These are phyloP conservation scores for bread wheat (Triticum aestivum) DNA, from an alignment of 176 grass and related monocot species.

Conservation along the genomic window DNA sequence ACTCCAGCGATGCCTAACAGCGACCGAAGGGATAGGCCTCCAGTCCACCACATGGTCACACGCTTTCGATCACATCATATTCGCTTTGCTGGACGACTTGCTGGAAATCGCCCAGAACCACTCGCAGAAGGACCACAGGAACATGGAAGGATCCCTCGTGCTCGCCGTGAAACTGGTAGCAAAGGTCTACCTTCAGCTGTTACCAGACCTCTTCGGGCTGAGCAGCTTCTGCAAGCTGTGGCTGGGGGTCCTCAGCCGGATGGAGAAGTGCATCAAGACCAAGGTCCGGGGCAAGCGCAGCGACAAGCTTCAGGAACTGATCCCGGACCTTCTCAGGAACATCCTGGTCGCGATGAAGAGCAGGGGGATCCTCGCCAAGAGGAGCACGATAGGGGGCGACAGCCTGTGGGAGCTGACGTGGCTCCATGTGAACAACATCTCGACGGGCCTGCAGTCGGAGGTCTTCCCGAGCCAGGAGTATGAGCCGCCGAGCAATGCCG, in stretches of 20 bases:
- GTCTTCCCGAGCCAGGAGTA: slow-evolving; percentile 74
- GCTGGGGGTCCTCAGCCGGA: slow-evolving; percentile 83
- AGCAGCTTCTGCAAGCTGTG: slow-evolving; percentile 97
- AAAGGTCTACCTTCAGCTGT: slow-evolving; percentile 70
- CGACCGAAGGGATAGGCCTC: slow-evolving; percentile 72
- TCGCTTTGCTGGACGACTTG: slow-evolving; percentile 83
- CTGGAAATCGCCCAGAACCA: slow-evolving; percentile 77
- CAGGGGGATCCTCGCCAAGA: slow-evolving; percentile 89
- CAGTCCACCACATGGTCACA: slow-evolving; percentile 67
- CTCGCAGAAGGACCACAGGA: slow-evolving; percentile 88
- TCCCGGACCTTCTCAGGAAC: slow-evolving; percentile 78
- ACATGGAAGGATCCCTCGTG: slow-evolving; percentile 87
- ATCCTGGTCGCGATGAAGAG: slow-evolving; percentile 79
- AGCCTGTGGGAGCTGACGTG: slow-evolving; percentile 96
- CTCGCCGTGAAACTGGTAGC: slow-evolving; percentile 73
- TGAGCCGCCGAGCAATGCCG: slow-evolving; percentile 40
- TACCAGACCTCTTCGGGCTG: slow-evolving; percentile 63
- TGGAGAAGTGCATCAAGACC: slow-evolving; percentile 93
- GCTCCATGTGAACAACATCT: slow-evolving; percentile 91
- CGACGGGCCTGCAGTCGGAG: slow-evolving; percentile 59
- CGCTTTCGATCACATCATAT: slow-evolving; percentile 84
- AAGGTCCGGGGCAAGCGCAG: slow-evolving; percentile 90
- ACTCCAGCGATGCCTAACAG: slow-evolving; percentile 67
- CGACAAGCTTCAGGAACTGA: slow-evolving; percentile 86
- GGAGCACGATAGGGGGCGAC: slow-evolving; percentile 84